A percentile compares a stretch with the other conserved stretches of the same genome.
Evolutionary conservation across 108 stramenopile genomes (phyloP).

Genomic region (Skeletonema costatum): DNA sequence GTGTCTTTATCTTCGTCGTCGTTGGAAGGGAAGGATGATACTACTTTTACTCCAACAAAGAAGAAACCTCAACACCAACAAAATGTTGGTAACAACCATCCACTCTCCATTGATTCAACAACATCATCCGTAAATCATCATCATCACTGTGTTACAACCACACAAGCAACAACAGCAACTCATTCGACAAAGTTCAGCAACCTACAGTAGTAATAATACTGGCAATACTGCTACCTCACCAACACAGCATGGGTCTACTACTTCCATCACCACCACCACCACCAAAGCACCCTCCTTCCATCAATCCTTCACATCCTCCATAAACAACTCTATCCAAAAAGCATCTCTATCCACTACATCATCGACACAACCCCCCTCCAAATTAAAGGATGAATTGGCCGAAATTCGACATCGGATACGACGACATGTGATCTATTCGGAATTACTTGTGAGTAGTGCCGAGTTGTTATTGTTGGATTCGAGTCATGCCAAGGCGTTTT

Average conservation of each 20-base stretch:
- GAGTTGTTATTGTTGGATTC: constrained; percentile 69
- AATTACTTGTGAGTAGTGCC: constrained; percentile 60
- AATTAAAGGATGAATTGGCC: constrained; percentile 27
- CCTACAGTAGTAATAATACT: background rate
- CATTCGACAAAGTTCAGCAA: constrained; percentile 12
- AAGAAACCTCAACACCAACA: background rate
- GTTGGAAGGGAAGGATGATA: background rate
- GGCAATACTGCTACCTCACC: constrained; percentile 1
- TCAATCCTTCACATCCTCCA: constrained; percentile 23
- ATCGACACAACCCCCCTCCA: constrained; percentile 16
- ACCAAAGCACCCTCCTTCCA: background rate
- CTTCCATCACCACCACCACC: background rate
- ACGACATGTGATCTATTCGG: constrained; percentile 64
- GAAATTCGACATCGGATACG: constrained; percentile 66
- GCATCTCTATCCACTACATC: background rate
- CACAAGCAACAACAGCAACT: constrained; percentile 25
- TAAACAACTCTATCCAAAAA: constrained; percentile 30
- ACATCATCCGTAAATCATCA: background rate
- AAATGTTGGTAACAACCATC: background rate
- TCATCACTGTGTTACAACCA: constrained; percentile 3
- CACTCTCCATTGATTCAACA: background rate
- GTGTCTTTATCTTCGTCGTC: background rate
- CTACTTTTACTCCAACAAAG: background rate
- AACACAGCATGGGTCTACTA: background rate
- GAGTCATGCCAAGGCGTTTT: constrained; percentile 68